Evolutionary conservation across 2,329 filamentous ascomycete genomes (phyloP).

Genomic region (Ceratocystis cacaofunesta): DNA sequence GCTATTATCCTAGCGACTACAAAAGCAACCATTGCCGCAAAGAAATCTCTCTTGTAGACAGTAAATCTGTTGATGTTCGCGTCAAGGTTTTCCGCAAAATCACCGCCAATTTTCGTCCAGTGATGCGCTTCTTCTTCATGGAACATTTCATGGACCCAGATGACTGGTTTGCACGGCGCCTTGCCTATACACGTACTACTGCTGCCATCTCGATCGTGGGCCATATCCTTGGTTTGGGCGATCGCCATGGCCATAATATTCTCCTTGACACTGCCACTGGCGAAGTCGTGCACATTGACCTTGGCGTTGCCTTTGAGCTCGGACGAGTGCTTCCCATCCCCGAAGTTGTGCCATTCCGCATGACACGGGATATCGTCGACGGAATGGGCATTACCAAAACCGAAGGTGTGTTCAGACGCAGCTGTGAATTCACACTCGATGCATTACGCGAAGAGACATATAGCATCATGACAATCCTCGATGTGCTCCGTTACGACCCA

Average conservation of each 20-base stretch:
- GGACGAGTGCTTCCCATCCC: conserved; percentile 89
- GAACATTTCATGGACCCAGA: conserved; percentile 87
- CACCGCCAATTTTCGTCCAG: conserved; percentile 70
- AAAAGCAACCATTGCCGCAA: conserved; percentile 64
- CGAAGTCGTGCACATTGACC: conserved; percentile 91
- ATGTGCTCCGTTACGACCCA: conserved; percentile 95
- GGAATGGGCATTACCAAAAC: conserved; percentile 93
- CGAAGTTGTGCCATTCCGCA: conserved; percentile 85
- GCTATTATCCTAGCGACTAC: conserved; percentile 72
- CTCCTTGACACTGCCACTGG: conserved; percentile 78
- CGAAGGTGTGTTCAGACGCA: conserved; percentile 92
- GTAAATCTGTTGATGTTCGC: conserved; percentile 29
- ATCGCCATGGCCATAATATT: conserved; percentile 94
- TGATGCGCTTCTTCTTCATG: conserved; percentile 95
- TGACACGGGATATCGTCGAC: conserved; percentile 89
- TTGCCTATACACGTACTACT: conserved; percentile 85
- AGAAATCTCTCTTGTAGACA: conserved; percentile 57
- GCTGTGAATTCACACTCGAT: conserved; percentile 93
- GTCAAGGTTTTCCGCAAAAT: conserved; percentile 64
- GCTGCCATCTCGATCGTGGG: conserved; percentile 92
- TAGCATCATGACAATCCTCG: conserved; percentile 95
- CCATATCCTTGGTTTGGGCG: conserved; percentile 80
- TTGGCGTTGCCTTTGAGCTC: conserved; percentile 94
- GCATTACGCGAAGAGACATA: conserved; percentile 90
- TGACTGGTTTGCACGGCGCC: conserved; percentile 80